Evolutionary conservation across 495 filamentous ascomycete species (phyloP), one percentile per base, ranked within the genome.

Genomic region (Podospora sp.): DNA sequence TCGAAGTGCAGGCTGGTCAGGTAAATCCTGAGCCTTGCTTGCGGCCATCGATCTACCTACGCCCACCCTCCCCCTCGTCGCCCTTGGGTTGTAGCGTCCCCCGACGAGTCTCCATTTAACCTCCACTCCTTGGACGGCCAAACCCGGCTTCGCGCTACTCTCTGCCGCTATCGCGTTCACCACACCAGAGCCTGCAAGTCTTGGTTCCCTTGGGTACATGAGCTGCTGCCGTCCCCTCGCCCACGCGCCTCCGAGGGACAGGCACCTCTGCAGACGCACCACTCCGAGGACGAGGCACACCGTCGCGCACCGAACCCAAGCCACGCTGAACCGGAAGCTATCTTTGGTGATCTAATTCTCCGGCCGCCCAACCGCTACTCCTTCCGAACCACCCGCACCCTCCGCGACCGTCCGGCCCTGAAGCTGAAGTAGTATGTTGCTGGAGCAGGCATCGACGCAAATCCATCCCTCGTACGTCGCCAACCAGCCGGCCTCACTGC

Each of bases 401-500:
- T 63, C 65, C 64, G 62, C 73, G 40, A 46, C 40, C n/a, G 40
- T 11, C 40, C 40, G 40, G 11, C 40, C n/a, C 40, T 18, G 40
- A 33, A 46, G 40, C 57, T 29, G 77, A 68, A 69, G 76, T 81
- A 80, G 78, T 76, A 78, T 81, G 79, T 78, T 77, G 65, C 69
- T 79, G 75, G 75, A 27, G 40, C 20, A 76, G 68, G 73, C 76
- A 76, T 70, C 77, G 68, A 73, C 73, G 66, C 69, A 73, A 68
- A 66, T 70, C 21, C 69, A 75, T 65, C 72, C 75, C 72, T 68
- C 73, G n/a, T 71, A 74, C 60, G 72, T 71, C 73, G 63, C 60
- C 68, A 61, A 67, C 66, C 72, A 69, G 68, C 61, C 67, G 72
- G 68, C 74, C 68, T 66, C 68, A 55, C 72, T 60, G 51, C 62